Evolutionary conservation across 2,329 filamentous ascomycete genomes (phyloP).

Genomic region (Aspergillus ibericus): DNA sequence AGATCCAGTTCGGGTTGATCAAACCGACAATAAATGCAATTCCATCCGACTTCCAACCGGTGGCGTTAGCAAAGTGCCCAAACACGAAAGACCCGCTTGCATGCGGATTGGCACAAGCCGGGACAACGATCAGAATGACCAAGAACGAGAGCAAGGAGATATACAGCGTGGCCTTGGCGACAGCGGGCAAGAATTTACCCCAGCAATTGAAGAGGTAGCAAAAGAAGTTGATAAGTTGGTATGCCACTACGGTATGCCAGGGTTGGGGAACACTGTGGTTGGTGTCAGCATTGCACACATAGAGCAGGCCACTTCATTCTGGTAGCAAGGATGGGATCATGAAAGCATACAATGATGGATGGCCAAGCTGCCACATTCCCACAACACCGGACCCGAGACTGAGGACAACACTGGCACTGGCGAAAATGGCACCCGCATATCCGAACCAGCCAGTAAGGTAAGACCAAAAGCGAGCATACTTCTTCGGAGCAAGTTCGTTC

Average conservation of each 20-base stretch:
- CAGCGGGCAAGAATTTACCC: slow-evolving; percentile 36
- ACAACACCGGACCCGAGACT: slow-evolving; percentile 50
- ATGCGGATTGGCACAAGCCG: slow-evolving; percentile 47
- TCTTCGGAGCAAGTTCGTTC: slow-evolving; percentile 48
- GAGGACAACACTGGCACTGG: slow-evolving; percentile 53
- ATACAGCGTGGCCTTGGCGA: slow-evolving; percentile 48
- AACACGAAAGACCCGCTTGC: slow-evolving; percentile 53
- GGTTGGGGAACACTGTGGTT: slow-evolving; percentile 31
- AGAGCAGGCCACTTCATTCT: neutral
- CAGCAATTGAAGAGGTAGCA: slow-evolving; percentile 52
- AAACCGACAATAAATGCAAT: slow-evolving; percentile 56
- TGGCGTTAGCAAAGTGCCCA: slow-evolving; percentile 54
- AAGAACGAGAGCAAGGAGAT: slow-evolving; percentile 50
- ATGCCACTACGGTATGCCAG: slow-evolving; percentile 46
- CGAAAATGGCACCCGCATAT: slow-evolving; percentile 57
- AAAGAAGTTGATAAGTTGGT: slow-evolving; percentile 50
- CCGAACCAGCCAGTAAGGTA: slow-evolving; percentile 55
- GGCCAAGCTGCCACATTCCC: slow-evolving; percentile 53
- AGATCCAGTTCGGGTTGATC: slow-evolving; percentile 55
- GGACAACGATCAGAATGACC: slow-evolving; percentile 51
- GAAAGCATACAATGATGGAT: slow-evolving; percentile 52
- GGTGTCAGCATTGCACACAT: slow-evolving; percentile 11
- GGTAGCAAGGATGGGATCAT: neutral
- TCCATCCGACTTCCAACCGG: slow-evolving; percentile 49
- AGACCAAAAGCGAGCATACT: slow-evolving; percentile 47